Evolutionary conservation across 2,329 filamentous ascomycete species (phyloP), one percentile per base, ranked within the genome.

Genomic region (Tolypocladium inflatum): DNA sequence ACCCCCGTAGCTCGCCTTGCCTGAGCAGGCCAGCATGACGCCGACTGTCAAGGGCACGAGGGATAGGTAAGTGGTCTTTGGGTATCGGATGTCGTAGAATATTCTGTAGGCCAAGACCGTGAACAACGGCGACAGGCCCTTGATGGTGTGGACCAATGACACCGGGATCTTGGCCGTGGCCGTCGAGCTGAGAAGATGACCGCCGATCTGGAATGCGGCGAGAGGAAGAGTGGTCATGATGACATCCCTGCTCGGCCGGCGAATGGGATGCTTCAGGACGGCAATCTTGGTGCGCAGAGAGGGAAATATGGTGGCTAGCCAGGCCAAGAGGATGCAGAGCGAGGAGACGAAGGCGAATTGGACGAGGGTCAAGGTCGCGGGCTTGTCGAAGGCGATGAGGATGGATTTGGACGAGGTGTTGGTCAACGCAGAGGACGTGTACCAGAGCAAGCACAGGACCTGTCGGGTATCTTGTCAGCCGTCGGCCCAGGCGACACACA

Each of bases 351-450:
- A 92, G 58, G 85, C 88, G 75, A 99, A 99, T 78, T 99, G 94
- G 55, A 96, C 80, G 59, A 96, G 80, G 1, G 93, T 97, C 66
- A 97, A 82, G 23, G 93, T 97, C 38, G 94, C 89, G 1, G 93
- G 93, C 73, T 91, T 94, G 59, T 90, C 86, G 64, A 97, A 90
- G 50, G 90, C 89, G 64, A 91, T 97, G 61, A 97, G 80, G 68
- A 99, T 99, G 21, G 93, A 90, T 76, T 99, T 99, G 56, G 94
- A 97, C 30, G 94, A 97, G 2, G 94, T 97, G 71, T 97, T 99
- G 61, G 94, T 97, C 65, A 97, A 78, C 62, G 95, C 94, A 50
- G 93, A 97, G 30, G 92, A 96, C 71, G 89, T 83, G 78, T 97
- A 99, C 94, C 94, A 97, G 68, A 93, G 76, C 59, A 92, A 76